phyloP scores from a whole-genome alignment of 176 grass and related monocot genomes.

The Pharus latifolius region DNA sequence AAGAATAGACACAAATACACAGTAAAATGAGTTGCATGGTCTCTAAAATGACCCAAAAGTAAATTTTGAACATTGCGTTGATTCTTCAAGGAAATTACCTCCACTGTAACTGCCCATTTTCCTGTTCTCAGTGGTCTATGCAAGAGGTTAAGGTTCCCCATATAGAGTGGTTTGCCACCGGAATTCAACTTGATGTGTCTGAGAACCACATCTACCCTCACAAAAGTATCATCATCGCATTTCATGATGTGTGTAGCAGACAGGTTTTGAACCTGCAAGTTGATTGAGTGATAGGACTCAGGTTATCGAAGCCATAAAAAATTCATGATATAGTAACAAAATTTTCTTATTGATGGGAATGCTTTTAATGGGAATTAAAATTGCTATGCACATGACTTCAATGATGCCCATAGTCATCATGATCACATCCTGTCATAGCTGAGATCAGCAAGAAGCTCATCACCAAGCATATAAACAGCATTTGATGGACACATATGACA shows the following conservation, averaged over 20 bases:
- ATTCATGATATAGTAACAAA: slow-evolving; percentile 3
- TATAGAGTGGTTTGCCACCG: slow-evolving; percentile 52
- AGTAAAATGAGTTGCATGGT: neutral
- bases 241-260: slow-evolving; percentile 81
- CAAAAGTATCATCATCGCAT: slow-evolving; percentile 91
- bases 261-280: slow-evolving; percentile 71
- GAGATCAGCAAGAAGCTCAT: neutral
- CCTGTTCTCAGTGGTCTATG: slow-evolving; percentile 85
- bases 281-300: neutral
- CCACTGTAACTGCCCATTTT: slow-evolving; percentile 86
- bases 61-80: neutral
- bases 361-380: neutral
- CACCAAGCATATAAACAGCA: neutral
- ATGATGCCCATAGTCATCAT: neutral
- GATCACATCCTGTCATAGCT: neutral
- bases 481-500: neutral
- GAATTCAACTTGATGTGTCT: slow-evolving; percentile 55
- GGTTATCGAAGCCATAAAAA: neutral
- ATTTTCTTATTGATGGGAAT: neutral
- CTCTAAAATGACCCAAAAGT: neutral
- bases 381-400: neutral
- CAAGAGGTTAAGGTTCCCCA: slow-evolving; percentile 94
- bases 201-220: slow-evolving; percentile 73
- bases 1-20: neutral
- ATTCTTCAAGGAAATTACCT: slow-evolving; percentile 39